Conservation (phyloP, 2,329 filamentous ascomycete species). For the Colletotrichum lini region DNA sequence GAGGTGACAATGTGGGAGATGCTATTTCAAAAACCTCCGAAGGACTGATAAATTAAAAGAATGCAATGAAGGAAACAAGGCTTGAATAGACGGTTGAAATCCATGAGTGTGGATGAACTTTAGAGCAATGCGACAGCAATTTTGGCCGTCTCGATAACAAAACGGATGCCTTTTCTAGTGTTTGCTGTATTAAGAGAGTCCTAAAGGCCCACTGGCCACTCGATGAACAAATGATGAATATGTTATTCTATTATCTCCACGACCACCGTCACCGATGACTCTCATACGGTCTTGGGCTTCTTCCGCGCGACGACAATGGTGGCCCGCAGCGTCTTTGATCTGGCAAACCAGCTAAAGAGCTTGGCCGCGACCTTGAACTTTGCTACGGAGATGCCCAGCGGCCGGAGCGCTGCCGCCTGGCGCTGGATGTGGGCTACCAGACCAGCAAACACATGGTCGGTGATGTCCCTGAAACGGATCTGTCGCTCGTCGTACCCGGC, state of each 20-base stretch:
- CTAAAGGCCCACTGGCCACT: too few relatives aligned
- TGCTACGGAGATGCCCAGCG: slow-evolving; percentile 54
- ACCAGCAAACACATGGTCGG: slow-evolving; percentile 66
- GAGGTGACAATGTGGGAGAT: background rate
- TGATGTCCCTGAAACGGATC: slow-evolving; percentile 65
- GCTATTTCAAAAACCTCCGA: too few relatives aligned
- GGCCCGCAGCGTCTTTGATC: slow-evolving; percentile 52
- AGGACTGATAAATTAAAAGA: too few relatives aligned
- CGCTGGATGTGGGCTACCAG: slow-evolving; percentile 60
- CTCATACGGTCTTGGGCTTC: slow-evolving; percentile 2
- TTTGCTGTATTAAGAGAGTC: background rate
- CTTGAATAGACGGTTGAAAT: too few relatives aligned
- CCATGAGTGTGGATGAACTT: too few relatives aligned
- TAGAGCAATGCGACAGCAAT: too few relatives aligned
- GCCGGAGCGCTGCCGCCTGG: slow-evolving; percentile 52
- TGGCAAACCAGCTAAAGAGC: slow-evolving; percentile 57
- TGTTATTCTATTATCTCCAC: background rate
- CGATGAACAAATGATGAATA: background rate
- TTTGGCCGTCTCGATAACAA: too few relatives aligned
- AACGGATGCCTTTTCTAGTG: too few relatives aligned
- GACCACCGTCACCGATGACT: background rate
- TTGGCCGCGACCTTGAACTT: slow-evolving; percentile 55
- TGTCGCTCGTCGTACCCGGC: slow-evolving; percentile 61
- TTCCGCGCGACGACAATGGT: slow-evolving; percentile 52
- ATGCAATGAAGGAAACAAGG: too few relatives aligned